These are phyloP conservation scores for Suillus alpinus DNA, from an alignment of 768 basidiomycete species.

Conservation along the genomic window DNA sequence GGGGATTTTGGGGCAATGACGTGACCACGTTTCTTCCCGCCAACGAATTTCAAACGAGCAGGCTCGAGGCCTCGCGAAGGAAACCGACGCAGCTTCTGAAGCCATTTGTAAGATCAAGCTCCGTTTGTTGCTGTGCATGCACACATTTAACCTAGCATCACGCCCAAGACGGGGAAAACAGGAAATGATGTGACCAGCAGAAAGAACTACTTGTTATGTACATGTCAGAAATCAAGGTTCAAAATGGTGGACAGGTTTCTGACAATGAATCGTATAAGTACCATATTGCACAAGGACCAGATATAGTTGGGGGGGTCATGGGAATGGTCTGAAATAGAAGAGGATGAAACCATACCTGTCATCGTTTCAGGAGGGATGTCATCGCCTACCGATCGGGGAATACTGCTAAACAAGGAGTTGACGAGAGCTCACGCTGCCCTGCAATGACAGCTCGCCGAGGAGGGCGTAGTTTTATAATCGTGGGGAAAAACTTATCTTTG, in stretches of 20 bases:
- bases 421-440: conserved; percentile 1
- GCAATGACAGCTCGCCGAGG: conserved; percentile 6
- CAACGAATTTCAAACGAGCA: too few relatives aligned
- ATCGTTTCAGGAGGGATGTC: not conserved
- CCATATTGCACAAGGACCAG: not conserved
- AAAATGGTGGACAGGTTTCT: not conserved
- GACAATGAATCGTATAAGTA: not conserved
- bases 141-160: not conserved
- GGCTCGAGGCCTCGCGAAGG: not conserved
- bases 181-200: not conserved
- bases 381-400: not conserved
- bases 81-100: conserved; percentile 1
- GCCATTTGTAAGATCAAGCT: not conserved
- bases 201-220: conserved; percentile 1
- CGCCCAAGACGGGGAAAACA: not conserved
- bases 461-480: conserved; percentile 2
- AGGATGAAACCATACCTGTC: not conserved
- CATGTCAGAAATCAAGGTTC: conserved; percentile 4
- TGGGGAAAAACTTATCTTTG: conserved; percentile 3
- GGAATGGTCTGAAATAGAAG: conserved; percentile 1
- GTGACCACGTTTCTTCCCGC: not conserved
- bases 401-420: not conserved
- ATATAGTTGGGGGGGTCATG: not conserved
- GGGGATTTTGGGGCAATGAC: conserved; percentile 5
- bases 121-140: not conserved